A percentile compares a stretch with the other conserved stretches of the same genome.
Conservation (phyloP, 2,329 filamentous ascomycete genomes). For the Ophiostoma perfectum region DNA sequence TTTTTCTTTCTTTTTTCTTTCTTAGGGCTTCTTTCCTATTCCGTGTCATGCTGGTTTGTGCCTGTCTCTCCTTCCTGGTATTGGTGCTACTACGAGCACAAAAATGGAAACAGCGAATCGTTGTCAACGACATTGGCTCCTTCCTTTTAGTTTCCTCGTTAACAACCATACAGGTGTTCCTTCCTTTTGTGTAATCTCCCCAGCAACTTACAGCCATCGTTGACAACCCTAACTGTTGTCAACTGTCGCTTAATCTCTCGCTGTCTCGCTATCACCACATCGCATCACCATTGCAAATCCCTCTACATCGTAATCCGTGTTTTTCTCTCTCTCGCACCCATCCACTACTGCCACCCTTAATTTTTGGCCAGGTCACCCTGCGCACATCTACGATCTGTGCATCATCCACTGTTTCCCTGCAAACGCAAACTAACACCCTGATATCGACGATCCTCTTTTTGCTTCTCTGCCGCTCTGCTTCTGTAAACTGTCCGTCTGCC, state of each 20-base stretch:
- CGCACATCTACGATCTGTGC: too few relatives aligned
- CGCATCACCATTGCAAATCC: background rate
- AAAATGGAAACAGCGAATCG: background rate
- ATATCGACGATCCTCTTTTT: background rate
- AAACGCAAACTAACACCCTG: too few relatives aligned
- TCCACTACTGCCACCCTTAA: background rate
- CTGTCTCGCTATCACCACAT: background rate
- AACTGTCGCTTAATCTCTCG: background rate
- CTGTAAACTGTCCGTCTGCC: background rate
- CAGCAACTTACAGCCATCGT: background rate
- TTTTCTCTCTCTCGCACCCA: background rate
- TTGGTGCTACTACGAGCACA: background rate
- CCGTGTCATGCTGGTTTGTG: background rate
- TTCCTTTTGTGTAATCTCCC: too few relatives aligned
- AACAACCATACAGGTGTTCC: background rate
- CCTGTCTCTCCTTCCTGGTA: slow-evolving; percentile 7
- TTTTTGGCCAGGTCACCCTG: too few relatives aligned
- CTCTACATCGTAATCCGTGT: background rate
- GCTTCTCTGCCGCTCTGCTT: background rate
- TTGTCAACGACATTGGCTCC: background rate
- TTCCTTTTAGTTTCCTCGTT: background rate
- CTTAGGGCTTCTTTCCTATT: background rate
- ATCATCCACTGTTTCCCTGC: too few relatives aligned
- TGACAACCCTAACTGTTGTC: background rate
- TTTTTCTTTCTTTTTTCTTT: background rate